A percentile compares a stretch with the other conserved stretches of the same genome.
Evolutionary conservation across 2,329 filamentous ascomycete species (phyloP).

Genomic region (Cladosporium sp.): DNA sequence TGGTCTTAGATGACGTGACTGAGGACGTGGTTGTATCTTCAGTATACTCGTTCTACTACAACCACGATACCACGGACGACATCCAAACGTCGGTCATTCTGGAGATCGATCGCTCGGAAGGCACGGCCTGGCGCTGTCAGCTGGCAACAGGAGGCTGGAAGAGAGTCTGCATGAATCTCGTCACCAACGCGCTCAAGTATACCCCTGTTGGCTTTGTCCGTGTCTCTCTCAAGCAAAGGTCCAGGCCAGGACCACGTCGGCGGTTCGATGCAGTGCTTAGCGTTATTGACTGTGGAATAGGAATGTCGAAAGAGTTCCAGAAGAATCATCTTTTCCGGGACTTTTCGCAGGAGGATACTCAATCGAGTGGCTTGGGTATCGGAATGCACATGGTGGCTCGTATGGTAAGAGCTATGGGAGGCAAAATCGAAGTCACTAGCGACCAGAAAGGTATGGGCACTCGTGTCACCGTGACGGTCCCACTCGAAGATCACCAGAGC

Average conservation of each 20-base stretch:
- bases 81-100: not conserved
- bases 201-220: constrained; percentile 10
- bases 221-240: not conserved
- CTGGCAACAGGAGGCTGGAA: constrained; percentile 40
- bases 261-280: not conserved
- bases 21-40: constrained; percentile 53
- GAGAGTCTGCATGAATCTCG: constrained; percentile 15
- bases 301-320: constrained; percentile 62
- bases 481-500: not conserved
- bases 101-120: not conserved
- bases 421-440: constrained; percentile 45
- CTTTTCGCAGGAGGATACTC: constrained; percentile 60
- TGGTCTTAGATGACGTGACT: constrained; percentile 45
- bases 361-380: constrained; percentile 60
- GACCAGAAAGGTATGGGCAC: not conserved
- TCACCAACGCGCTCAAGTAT: constrained; percentile 19
- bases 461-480: not conserved
- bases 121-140: not conserved
- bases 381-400: constrained; percentile 60
- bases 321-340: constrained; percentile 58
- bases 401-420: constrained; percentile 58
- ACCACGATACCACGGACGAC: not conserved
- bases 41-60: not conserved
- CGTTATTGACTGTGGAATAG: constrained; percentile 61
- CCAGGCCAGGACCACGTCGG: not conserved